Percentiles rank a stretch among this genome's conserved stretches.
These are phyloP conservation scores for Paecilomyces niveus DNA, from an alignment of 2,329 filamentous ascomycete species.

Conservation along the genomic window DNA sequence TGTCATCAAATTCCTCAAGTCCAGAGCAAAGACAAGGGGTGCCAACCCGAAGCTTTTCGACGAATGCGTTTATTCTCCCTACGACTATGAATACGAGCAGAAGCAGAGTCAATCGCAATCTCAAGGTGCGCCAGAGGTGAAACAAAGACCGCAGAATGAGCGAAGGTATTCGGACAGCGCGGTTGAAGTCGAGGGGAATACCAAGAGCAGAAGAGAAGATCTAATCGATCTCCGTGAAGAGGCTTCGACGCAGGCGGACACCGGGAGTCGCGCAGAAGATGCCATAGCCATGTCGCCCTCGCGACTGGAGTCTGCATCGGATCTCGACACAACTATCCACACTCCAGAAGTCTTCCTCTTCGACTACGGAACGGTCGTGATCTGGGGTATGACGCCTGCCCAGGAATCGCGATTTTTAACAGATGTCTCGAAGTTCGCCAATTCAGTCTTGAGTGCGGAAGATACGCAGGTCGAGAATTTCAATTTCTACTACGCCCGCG, in stretches of 20 bases:
- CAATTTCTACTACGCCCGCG: conserved; percentile 98
- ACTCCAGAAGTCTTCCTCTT: conserved; percentile 94
- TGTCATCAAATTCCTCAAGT: conserved; percentile 85
- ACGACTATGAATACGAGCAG: conserved; percentile 61
- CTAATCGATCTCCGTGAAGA: conserved; percentile 55
- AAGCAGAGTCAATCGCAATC: conserved; percentile 24
- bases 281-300: conserved; percentile 16
- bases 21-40: conserved; percentile 66
- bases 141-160: conserved; percentile 41
- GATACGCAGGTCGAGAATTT: conserved; percentile 95
- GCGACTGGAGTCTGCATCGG: conserved; percentile 41
- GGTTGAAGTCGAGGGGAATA: conserved; percentile 58
- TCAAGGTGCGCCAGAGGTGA: conserved; percentile 25
- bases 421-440: conserved; percentile 89
- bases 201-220: conserved; percentile 50
- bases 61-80: conserved; percentile 95
- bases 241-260: conserved; percentile 21
- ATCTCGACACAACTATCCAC: conserved; percentile 83
- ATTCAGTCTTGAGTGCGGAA: conserved; percentile 78
- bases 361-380: conserved; percentile 93
- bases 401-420: conserved; percentile 89
- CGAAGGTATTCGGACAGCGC: conserved; percentile 63
- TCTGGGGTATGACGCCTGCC: conserved; percentile 93
- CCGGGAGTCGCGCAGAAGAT: conserved; percentile 14
- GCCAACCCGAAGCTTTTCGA: conserved; percentile 89